Conservation (phyloP, 2,329 filamentous ascomycete genomes). For the Diaporthe capsici region DNA sequence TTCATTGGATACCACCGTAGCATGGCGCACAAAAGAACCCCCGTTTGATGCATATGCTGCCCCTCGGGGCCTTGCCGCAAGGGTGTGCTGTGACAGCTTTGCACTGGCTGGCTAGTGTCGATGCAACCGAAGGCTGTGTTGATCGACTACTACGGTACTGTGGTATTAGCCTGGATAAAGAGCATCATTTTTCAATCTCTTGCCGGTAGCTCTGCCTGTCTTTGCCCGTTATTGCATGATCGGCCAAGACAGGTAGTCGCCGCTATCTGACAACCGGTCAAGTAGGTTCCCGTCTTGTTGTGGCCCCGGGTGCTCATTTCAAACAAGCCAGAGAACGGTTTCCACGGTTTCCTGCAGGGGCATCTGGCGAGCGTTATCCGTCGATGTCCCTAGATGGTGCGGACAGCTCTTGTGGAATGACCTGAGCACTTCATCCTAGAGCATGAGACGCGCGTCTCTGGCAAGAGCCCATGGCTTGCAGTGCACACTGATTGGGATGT, state of each 20-base stretch:
- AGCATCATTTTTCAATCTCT: neutral
- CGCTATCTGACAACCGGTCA: slow-evolving; percentile 10
- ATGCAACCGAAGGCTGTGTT: slow-evolving; percentile 16
- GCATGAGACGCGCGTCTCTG: neutral
- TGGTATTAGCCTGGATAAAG: neutral
- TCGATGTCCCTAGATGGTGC: neutral
- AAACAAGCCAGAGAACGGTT: neutral
- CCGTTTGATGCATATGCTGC: slow-evolving; percentile 16
- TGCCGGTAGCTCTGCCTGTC: neutral
- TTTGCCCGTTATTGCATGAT: neutral
- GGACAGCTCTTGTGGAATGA: neutral
- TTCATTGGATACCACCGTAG: slow-evolving; percentile 15
- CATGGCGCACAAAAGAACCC: slow-evolving; percentile 36
- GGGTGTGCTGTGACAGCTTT: slow-evolving; percentile 4
- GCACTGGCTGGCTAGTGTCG: neutral
- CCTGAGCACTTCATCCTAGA: neutral
- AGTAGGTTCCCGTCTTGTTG: neutral
- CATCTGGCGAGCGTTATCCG: neutral
- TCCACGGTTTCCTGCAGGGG: neutral
- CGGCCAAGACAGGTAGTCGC: slow-evolving; percentile 2
- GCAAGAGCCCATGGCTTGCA: neutral
- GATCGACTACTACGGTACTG: neutral
- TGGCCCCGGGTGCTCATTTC: slow-evolving; percentile 5
- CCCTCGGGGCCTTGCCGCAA: neutral
- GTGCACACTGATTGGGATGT: neutral